Evolutionary conservation across 2,329 filamentous ascomycete species (phyloP).

Genomic region (Metarhizium brunneum): DNA sequence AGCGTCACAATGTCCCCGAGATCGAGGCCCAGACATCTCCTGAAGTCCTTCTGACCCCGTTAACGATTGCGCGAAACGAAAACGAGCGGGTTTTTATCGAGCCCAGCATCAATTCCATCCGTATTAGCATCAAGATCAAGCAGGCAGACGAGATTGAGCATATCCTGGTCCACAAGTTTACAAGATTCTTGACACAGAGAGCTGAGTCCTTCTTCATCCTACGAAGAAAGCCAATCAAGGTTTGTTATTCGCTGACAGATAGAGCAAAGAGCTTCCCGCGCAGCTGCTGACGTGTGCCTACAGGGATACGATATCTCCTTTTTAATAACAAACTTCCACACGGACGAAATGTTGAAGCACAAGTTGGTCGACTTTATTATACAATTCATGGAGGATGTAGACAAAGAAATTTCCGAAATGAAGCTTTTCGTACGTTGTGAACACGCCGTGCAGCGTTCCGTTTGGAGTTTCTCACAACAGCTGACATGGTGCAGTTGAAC

Average conservation of each 20-base stretch:
- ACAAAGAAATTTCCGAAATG: slow-evolving; percentile 99
- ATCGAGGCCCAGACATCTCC: slow-evolving; percentile 89
- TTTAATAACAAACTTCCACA: slow-evolving; percentile 97
- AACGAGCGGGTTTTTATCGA: slow-evolving; percentile 95
- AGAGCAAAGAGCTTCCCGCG: background rate
- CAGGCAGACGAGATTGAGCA: slow-evolving; percentile 98
- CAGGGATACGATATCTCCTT: slow-evolving; percentile 98
- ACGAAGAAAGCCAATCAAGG: slow-evolving; percentile 89
- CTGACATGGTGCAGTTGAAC: slow-evolving; percentile 59
- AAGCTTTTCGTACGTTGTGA: slow-evolving; percentile 83
- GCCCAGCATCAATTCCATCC: slow-evolving; percentile 92
- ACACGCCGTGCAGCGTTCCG: background rate
- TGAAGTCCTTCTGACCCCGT: slow-evolving; percentile 84
- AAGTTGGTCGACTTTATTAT: slow-evolving; percentile 99
- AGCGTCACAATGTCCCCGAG: slow-evolving; percentile 96
- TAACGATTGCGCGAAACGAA: slow-evolving; percentile 89
- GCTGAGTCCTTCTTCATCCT: slow-evolving; percentile 97
- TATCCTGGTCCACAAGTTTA: slow-evolving; percentile 97
- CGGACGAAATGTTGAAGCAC: slow-evolving; percentile 97
- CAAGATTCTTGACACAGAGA: slow-evolving; percentile 88
- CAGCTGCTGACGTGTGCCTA: slow-evolving; percentile 15
- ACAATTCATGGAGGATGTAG: slow-evolving; percentile 99
- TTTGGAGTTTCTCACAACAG: background rate
- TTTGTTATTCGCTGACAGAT: slow-evolving; percentile 27
- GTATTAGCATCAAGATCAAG: slow-evolving; percentile 98